Percentiles rank a stretch among this genome's conserved stretches.
phyloP scores from a whole-genome alignment of 768 basidiomycete species.

The Rhodotorula toruloides region DNA sequence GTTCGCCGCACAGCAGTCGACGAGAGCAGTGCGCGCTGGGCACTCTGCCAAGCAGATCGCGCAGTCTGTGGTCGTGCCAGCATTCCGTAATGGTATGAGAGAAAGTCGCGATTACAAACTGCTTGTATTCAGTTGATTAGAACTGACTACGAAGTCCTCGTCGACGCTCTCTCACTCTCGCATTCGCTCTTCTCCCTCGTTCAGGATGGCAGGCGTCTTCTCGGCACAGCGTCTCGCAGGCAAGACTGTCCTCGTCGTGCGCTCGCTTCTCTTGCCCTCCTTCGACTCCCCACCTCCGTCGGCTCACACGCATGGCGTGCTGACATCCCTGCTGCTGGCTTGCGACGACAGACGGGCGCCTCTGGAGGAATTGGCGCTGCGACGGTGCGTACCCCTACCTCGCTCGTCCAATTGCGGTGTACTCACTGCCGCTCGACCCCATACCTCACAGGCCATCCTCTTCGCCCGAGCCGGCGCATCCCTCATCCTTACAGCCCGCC shows the following conservation, averaged over 20 bases:
- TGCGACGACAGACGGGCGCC: conserved; percentile 16
- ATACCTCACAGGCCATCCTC: conserved; percentile 21
- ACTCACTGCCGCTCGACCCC: background rate
- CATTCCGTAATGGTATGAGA: too few species aligned
- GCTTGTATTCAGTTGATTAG: background rate
- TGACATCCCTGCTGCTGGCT: background rate
- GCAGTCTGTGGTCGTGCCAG: too few species aligned
- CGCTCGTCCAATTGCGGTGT: background rate
- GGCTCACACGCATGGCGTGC: too few species aligned
- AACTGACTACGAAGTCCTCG: too few species aligned
- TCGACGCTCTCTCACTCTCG: background rate
- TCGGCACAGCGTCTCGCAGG: conserved; percentile 15
- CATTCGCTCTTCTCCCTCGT: background rate
- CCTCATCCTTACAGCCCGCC: conserved; percentile 38
- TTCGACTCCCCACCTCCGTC: background rate
- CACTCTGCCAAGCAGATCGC: too few species aligned
- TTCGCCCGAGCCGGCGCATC: conserved; percentile 36
- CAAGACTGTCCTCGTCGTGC: conserved; percentile 32
- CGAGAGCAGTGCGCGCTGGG: background rate
- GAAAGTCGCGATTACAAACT: background rate
- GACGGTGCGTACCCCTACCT: conserved; percentile 8
- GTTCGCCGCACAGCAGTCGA: background rate
- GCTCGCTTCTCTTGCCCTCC: background rate
- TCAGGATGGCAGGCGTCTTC: background rate
- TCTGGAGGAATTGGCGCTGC: conserved; percentile 35